phyloP scores from a whole-genome alignment of 2,329 filamentous ascomycete genomes.

The Leptographium galeiforme region DNA sequence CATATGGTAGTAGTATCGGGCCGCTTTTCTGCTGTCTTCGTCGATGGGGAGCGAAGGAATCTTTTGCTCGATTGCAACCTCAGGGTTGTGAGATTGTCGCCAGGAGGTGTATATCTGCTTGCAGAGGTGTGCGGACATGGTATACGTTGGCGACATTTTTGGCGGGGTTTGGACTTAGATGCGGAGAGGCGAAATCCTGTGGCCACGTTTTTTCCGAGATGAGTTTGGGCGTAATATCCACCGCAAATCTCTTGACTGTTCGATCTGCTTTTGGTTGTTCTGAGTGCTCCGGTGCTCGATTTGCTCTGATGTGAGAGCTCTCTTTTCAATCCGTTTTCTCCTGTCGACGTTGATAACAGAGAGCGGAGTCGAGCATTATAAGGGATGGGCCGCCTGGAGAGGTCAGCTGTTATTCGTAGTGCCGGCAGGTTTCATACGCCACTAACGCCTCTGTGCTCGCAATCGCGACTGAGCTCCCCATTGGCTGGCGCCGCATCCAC shows the following conservation, averaged over 20 bases:
- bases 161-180: not conserved
- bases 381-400: not conserved
- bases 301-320: too few relatives aligned
- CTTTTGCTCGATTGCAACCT: constrained; percentile 10
- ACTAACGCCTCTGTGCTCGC: constrained; percentile 3
- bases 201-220: not conserved
- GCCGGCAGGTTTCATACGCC: not conserved
- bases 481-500: not conserved
- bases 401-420: too few relatives aligned
- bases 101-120: constrained; percentile 48
- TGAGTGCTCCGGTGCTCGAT: too few relatives aligned
- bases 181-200: not conserved
- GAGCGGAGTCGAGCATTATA: not conserved
- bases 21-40: constrained; percentile 14
- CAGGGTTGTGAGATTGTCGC: constrained; percentile 31
- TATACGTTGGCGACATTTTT: constrained; percentile 44
- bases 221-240: not conserved
- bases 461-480: not conserved
- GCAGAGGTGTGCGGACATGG: constrained; percentile 48
- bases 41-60: constrained; percentile 18
- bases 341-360: too few relatives aligned
- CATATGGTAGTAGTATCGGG: constrained; percentile 2
- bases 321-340: too few relatives aligned
- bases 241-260: too few relatives aligned
- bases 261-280: too few relatives aligned